Evolutionary conservation across 1,284 basidiomycete genomes (phyloP).

Genomic region (Leucoagaricus sp.): DNA sequence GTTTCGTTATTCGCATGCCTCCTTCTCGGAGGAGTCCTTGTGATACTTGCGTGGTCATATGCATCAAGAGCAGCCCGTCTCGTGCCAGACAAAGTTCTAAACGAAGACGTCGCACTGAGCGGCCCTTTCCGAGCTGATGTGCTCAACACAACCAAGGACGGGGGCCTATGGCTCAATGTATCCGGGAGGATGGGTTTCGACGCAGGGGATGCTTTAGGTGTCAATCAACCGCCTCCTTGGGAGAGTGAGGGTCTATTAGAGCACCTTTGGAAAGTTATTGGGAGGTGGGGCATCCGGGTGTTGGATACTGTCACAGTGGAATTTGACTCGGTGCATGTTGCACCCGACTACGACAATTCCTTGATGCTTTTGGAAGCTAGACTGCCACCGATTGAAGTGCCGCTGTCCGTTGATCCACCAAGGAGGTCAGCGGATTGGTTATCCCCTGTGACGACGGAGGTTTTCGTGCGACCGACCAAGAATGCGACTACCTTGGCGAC

Average conservation of each 20-base stretch:
- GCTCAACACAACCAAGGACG: slow-evolving; percentile 58
- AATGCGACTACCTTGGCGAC: slow-evolving; percentile 48
- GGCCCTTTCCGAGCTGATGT: slow-evolving; percentile 65
- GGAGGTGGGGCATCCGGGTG: slow-evolving; percentile 60
- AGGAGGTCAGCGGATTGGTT: slow-evolving; percentile 55
- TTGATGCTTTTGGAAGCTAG: slow-evolving; percentile 48
- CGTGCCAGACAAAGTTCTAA: slow-evolving; percentile 59
- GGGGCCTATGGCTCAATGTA: slow-evolving; percentile 59
- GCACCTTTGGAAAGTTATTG: slow-evolving; percentile 61
- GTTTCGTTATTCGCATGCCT: slow-evolving; percentile 41
- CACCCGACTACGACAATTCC: slow-evolving; percentile 40
- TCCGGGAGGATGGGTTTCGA: slow-evolving; percentile 63
- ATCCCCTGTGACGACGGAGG: slow-evolving; percentile 49
- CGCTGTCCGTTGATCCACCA: slow-evolving; percentile 59
- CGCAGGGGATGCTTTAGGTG: slow-evolving; percentile 59
- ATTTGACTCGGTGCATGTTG: slow-evolving; percentile 49
- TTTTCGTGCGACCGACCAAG: slow-evolving; percentile 56
- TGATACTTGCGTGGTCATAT: slow-evolving; percentile 63
- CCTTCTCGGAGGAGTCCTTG: slow-evolving; percentile 42
- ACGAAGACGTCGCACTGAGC: slow-evolving; percentile 53
- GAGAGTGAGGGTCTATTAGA: slow-evolving; percentile 39
- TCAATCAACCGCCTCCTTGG: slow-evolving; percentile 39
- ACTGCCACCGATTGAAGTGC: slow-evolving; percentile 50
- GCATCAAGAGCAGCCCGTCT: slow-evolving; percentile 52
- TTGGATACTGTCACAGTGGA: slow-evolving; percentile 59